These are phyloP conservation scores for Aspergillus pseudoglaucus DNA, from an alignment of 2,329 filamentous ascomycete species.

Conservation along the genomic window DNA sequence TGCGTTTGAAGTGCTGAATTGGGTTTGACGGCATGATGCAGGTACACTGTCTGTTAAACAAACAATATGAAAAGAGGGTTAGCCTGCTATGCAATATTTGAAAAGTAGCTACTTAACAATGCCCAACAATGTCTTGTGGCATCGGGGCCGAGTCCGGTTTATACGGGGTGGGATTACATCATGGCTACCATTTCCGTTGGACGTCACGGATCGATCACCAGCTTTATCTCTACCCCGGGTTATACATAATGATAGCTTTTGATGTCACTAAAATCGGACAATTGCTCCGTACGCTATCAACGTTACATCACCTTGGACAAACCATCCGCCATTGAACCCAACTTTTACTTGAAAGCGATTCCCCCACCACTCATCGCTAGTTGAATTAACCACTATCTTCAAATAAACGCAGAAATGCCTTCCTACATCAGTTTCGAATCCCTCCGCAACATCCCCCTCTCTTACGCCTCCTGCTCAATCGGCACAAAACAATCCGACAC, in stretches of 20 bases:
- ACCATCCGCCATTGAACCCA: neutral
- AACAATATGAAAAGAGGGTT: no score
- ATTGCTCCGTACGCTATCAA: neutral
- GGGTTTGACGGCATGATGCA: slow-evolving; percentile 6
- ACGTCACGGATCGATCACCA: neutral
- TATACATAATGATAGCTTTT: neutral
- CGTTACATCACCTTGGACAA: slow-evolving; percentile 13
- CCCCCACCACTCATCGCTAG: neutral
- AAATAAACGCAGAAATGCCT: neutral
- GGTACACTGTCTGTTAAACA: neutral
- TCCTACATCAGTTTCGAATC: slow-evolving; percentile 8
- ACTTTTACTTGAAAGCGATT: neutral
- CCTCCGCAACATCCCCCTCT: slow-evolving; percentile 26
- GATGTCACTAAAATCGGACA: neutral
- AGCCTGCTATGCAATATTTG: no score
- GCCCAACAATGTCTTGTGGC: neutral
- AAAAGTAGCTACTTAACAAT: neutral
- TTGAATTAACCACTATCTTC: no score
- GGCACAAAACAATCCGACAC: slow-evolving; percentile 28
- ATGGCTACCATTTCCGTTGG: neutral
- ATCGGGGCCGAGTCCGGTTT: neutral
- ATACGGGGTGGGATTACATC: neutral
- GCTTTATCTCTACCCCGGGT: neutral
- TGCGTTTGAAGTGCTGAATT: slow-evolving; percentile 27
- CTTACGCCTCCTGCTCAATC: slow-evolving; percentile 41